A percentile compares a stretch with the other conserved stretches of the same genome.
Evolutionary conservation across 495 filamentous ascomycete genomes (phyloP).

Genomic region (Penicillium cosmopolitanum): DNA sequence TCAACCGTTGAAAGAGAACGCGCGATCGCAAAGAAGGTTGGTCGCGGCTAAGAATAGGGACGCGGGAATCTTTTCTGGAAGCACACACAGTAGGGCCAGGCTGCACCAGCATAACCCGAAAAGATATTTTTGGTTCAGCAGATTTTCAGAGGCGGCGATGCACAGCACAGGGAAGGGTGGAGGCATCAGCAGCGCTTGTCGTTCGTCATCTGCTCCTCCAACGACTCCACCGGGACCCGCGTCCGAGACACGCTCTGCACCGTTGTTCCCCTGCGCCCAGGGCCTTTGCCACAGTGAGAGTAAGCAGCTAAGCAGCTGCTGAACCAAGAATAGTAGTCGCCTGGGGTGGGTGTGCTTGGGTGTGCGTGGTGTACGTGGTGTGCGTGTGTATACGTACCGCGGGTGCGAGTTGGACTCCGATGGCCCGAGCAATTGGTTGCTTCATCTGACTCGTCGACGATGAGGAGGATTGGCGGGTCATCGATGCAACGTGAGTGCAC

Average conservation of each 20-base stretch:
- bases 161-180: conserved; percentile 17
- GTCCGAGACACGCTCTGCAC: conserved; percentile 17
- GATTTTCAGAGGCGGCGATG: conserved; percentile 28
- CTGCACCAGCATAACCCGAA: conserved; percentile 19
- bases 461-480: conserved; percentile 24
- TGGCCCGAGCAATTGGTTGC: neutral
- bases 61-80: conserved; percentile 11
- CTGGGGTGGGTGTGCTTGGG: too few species aligned
- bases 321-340: neutral
- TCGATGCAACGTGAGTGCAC: conserved; percentile 20
- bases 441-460: conserved; percentile 26
- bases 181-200: conserved; percentile 19
- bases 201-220: conserved; percentile 24
- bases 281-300: too few species aligned
- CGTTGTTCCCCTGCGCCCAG: too few species aligned
- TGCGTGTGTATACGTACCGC: conserved; percentile 4
- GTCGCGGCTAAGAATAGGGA: conserved; percentile 15
- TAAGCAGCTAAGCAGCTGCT: too few species aligned
- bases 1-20: neutral
- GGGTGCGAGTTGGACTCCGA: conserved; percentile 15
- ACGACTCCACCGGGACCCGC: conserved; percentile 25
- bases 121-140: conserved; percentile 35
- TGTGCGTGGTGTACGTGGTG: too few species aligned
- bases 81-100: neutral
- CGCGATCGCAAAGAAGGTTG: conserved; percentile 2